Base-by-base conservation (phyloP, 2,329 filamentous ascomycete species). In the Pseudocercospora eumusae region DNA sequence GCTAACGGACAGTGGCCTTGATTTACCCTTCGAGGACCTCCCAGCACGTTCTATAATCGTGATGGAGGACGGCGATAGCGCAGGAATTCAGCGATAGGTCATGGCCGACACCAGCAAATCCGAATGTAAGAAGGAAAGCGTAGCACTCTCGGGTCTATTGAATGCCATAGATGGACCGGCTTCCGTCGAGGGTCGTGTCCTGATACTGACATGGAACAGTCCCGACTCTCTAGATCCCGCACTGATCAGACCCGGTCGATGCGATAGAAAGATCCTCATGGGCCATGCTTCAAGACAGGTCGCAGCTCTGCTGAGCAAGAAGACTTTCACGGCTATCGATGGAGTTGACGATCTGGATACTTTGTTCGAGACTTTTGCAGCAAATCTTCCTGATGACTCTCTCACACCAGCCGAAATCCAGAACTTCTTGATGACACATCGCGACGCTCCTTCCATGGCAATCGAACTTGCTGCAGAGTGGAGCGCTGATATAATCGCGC, bases 1-100 rank as follows among this genome's bases (percentile, higher is more conserved):
- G 4, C 93, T 98, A 79, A 97, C 97, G 75, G 95, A 95, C 8
- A 86, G 92, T 71, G 97, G 96, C 92, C 93, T 99, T 21, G 88
- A 93, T 71, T 92, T 96, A 79, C 84, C 98, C 3, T 98, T 99
- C 76, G 93, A 97, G 80, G 96, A 96, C 92, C 93, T 95, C 10
- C 88, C 93, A 70, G 96, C 92, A 59, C 96, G 97, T 84, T 98
- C 93, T 78, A 97, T 98, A 74, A 97, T 98, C 79, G 97, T 98
- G 86, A 93, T 96, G 72, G 93, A 98, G 75, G 93, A 98, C 81
- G 93, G 97, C 65, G 93, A 97, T 77, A 92, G 92, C 56, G 90
- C 97, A 61, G 93, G 93, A 74, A 93, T 93, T 69, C 92, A 92
- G 40, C 90, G 93, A 77, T 96, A 96, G 74, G 92, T 96, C 92